phyloP scores from a whole-genome alignment of 441 rosid genomes.

The Croton setiger region DNA sequence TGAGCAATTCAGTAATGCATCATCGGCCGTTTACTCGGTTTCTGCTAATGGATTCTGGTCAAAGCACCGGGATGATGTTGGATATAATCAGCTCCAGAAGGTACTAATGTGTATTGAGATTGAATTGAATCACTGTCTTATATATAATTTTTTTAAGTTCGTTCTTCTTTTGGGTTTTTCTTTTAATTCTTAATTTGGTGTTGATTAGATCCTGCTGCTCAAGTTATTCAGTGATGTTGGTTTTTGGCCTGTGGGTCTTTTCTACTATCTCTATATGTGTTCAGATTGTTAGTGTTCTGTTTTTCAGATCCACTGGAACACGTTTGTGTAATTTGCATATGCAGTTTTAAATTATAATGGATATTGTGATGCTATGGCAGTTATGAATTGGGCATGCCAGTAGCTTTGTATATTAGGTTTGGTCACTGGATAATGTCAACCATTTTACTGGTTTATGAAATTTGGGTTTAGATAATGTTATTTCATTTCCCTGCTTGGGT shows the following conservation, averaged over 20 bases:
- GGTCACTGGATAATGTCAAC: not conserved
- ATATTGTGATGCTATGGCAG: conserved; percentile 1
- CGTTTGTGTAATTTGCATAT: not conserved
- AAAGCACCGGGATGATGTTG: conserved; percentile 61
- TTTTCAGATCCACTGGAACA: conserved; percentile 10
- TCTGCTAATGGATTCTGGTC: conserved; percentile 77
- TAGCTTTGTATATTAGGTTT: not conserved
- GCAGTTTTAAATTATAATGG: conserved; percentile 4
- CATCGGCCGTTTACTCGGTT: conserved; percentile 24
- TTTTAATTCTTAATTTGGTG: not conserved
- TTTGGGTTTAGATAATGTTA: not conserved
- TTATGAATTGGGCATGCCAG: not conserved
- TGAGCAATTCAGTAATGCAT: conserved; percentile 56
- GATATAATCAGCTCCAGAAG: conserved; percentile 85
- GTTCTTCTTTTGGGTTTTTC: conserved; percentile 13
- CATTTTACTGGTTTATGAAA: not conserved
- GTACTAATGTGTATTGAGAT: conserved; percentile 36
- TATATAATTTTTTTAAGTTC: not conserved
- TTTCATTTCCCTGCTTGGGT: conserved; percentile 5
- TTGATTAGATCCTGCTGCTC: conserved; percentile 32
- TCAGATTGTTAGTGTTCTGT: conserved; percentile 16
- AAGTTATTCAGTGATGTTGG: conserved; percentile 12
- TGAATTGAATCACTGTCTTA: conserved; percentile 31
- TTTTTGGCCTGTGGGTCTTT: not conserved
- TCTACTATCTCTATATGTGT: conserved; percentile 5